A percentile compares a stretch with the other conserved stretches of the same genome.
These are phyloP conservation scores for Apiospora kogelbergensis DNA, from an alignment of 2,329 filamentous ascomycete species.

Conservation along the genomic window DNA sequence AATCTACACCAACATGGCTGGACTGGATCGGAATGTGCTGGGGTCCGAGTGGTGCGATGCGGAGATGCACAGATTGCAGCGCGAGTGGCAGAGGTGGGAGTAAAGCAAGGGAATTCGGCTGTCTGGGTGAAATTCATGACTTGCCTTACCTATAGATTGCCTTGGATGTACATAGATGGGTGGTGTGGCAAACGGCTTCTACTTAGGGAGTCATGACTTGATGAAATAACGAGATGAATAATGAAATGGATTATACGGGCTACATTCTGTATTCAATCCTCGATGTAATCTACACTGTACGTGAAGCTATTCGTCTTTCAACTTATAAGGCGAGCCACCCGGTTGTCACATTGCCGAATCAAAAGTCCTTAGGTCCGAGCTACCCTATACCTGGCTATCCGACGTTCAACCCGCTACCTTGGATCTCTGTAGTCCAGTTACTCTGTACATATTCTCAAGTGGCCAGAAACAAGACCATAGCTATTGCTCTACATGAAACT, in stretches of 20 bases:
- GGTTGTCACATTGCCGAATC: too few species aligned
- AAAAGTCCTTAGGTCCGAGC: too few species aligned
- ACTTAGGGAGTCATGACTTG: background rate
- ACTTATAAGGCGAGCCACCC: too few species aligned
- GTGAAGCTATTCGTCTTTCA: background rate
- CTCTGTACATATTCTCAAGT: too few species aligned
- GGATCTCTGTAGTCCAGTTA: too few species aligned
- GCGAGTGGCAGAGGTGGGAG: conserved; percentile 60
- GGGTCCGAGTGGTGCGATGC: conserved; percentile 39
- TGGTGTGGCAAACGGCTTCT: background rate
- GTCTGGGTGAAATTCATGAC: background rate
- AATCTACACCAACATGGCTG: conserved; percentile 54
- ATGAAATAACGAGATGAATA: background rate
- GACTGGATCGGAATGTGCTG: conserved; percentile 37
- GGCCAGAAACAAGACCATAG: too few species aligned
- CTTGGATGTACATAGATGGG: background rate
- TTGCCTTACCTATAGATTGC: background rate
- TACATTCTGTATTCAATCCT: too few species aligned
- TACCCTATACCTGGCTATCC: too few species aligned
- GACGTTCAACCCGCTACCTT: too few species aligned
- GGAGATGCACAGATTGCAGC: conserved; percentile 48
- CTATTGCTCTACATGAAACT: too few species aligned
- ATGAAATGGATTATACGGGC: background rate
- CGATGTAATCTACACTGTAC: too few species aligned
- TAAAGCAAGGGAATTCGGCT: conserved; percentile 19